phyloP scores from a whole-genome alignment of 441 rosid species.

The Sinapis alba region DNA sequence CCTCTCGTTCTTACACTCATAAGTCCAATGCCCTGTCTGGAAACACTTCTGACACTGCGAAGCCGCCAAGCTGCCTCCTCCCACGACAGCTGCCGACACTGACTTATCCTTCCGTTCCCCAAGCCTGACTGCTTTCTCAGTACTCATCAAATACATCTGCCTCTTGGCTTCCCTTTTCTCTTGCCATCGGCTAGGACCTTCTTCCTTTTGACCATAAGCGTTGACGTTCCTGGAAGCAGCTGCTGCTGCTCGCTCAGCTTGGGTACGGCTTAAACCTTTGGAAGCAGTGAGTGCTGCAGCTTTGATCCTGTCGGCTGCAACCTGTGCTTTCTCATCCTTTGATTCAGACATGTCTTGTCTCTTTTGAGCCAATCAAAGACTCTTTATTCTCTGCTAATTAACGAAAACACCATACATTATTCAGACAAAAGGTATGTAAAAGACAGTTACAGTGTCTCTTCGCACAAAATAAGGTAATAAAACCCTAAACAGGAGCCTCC shows the following conservation, averaged over 20 bases:
- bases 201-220: slow-evolving; percentile 98
- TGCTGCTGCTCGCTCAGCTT: slow-evolving; percentile 92
- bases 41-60: slow-evolving; percentile 91
- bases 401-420: not conserved
- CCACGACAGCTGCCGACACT: slow-evolving; percentile 44
- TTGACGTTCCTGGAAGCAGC: slow-evolving; percentile 96
- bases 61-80: slow-evolving; percentile 39
- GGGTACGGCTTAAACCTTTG: slow-evolving; percentile 91
- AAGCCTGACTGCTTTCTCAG: slow-evolving; percentile 86
- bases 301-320: slow-evolving; percentile 86
- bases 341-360: slow-evolving; percentile 58
- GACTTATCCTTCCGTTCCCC: slow-evolving; percentile 93
- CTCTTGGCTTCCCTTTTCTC: slow-evolving; percentile 95
- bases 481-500: not conserved
- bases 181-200: slow-evolving; percentile 99
- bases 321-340: slow-evolving; percentile 89
- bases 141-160: slow-evolving; percentile 98
- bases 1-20: slow-evolving; percentile 89
- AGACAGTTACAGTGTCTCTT: not conserved
- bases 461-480: too few species aligned
- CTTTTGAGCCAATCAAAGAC: not conserved
- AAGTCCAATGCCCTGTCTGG: slow-evolving; percentile 93
- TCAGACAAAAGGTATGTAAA: not conserved
- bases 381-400: not conserved
- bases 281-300: slow-evolving; percentile 89